Conservation (phyloP, 768 basidiomycete genomes). For the Leucocoprinus leucothites region DNA sequence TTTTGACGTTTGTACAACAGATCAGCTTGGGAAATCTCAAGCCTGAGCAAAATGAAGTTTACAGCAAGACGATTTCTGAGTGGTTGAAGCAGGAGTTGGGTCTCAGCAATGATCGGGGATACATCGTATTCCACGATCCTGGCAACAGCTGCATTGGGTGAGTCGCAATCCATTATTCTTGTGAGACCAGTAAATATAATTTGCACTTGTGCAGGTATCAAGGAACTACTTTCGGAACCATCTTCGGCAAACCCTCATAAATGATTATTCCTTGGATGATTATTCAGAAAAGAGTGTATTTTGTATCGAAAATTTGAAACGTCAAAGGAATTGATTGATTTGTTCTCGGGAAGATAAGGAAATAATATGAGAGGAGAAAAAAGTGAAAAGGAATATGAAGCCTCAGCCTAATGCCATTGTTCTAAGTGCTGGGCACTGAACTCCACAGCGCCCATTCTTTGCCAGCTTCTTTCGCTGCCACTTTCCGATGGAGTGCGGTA, state of each 20-base stretch:
- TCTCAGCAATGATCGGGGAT: constrained; percentile 49
- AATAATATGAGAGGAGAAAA: too few relatives aligned
- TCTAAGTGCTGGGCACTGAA: constrained; percentile 32
- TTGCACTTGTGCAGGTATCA: constrained; percentile 28
- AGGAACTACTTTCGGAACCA: constrained; percentile 43
- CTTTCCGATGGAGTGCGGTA: constrained; percentile 22
- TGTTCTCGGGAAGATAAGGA: too few relatives aligned
- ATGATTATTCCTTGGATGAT: neutral
- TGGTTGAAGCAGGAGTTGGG: constrained; percentile 56
- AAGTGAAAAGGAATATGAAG: neutral
- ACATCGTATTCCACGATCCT: constrained; percentile 57
- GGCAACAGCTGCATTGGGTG: constrained; percentile 48
- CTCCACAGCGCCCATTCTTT: constrained; percentile 15
- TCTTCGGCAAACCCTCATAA: constrained; percentile 19
- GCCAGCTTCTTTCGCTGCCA: constrained; percentile 9
- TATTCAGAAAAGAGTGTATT: too few relatives aligned
- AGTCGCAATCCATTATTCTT: constrained; percentile 14
- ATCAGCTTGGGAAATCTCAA: constrained; percentile 55
- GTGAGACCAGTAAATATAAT: neutral
- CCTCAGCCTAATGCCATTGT: neutral
- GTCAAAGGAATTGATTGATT: too few relatives aligned
- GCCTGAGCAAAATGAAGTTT: constrained; percentile 42
- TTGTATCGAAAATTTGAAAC: too few relatives aligned
- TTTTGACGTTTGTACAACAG: constrained; percentile 26
- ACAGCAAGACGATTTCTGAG: constrained; percentile 52